A percentile compares a stretch with the other conserved stretches of the same genome.
These are phyloP conservation scores for Solanum ossicruentum DNA, from an alignment of 257 asterid species.

Conservation along the genomic window DNA sequence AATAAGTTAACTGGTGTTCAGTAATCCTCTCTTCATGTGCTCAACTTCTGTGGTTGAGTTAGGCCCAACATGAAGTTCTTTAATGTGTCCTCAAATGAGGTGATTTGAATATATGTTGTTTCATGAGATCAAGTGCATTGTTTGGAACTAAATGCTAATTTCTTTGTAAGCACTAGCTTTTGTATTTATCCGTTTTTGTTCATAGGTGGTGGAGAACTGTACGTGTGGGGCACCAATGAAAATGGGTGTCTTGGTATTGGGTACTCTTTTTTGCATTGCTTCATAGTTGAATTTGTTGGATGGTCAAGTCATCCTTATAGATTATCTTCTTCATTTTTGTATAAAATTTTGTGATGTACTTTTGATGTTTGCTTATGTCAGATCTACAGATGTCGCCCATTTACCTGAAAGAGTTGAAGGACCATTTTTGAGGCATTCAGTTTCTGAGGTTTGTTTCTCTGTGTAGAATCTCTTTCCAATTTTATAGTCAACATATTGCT, in stretches of 20 bases:
- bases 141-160: neutral
- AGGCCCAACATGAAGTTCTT: neutral
- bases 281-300: neutral
- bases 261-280: slow-evolving; percentile 24
- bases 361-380: slow-evolving; percentile 13
- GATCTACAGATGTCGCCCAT: slow-evolving; percentile 53
- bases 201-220: slow-evolving; percentile 78
- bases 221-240: slow-evolving; percentile 93
- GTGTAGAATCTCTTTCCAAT: neutral
- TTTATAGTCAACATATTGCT: neutral
- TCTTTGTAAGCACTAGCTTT: neutral
- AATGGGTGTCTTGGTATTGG: slow-evolving; percentile 97
- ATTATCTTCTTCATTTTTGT: neutral
- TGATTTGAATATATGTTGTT: neutral
- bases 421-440: slow-evolving; percentile 51
- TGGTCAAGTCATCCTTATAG: neutral
- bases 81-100: neutral
- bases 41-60: neutral
- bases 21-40: neutral
- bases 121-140: neutral
- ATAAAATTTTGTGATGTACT: neutral
- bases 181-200: slow-evolving; percentile 3
- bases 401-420: slow-evolving; percentile 90
- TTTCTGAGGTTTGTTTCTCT: slow-evolving; percentile 49
- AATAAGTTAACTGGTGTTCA: neutral